Evolutionary conservation across 306 rosid genomes (phyloP).

Genomic region (Cercis canadensis): DNA sequence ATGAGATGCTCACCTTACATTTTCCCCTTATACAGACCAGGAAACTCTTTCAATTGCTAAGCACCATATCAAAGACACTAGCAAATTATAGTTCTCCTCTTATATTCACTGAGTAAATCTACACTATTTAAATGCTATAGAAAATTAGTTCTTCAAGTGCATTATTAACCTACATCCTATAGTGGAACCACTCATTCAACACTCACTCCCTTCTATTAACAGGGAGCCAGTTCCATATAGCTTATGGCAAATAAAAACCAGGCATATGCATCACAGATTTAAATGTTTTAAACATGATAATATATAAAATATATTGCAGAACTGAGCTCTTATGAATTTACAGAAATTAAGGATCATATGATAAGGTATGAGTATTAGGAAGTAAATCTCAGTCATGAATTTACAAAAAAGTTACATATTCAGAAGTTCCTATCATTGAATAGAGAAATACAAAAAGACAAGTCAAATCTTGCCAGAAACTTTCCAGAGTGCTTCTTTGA

Average conservation of each 20-base stretch:
- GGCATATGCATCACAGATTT: slow-evolving; percentile 5
- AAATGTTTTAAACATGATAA: neutral
- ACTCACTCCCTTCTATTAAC: slow-evolving; percentile 13
- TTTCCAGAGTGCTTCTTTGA: slow-evolving; percentile 72
- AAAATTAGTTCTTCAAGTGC: neutral
- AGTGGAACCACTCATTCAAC: neutral
- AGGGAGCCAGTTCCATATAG: neutral
- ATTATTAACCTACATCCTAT: neutral
- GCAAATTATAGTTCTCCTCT: no score
- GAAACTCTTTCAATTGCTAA: no score
- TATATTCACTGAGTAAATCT: no score
- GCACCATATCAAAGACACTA: no score
- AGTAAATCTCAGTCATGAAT: slow-evolving; percentile 29
- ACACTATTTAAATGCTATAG: neutral
- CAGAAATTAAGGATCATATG: slow-evolving; percentile 36
- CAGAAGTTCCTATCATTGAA: neutral
- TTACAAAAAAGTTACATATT: slow-evolving; percentile 22
- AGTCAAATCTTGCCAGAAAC: slow-evolving; percentile 48
- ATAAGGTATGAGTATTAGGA: slow-evolving; percentile 21
- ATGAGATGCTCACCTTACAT: no score
- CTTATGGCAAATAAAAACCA: slow-evolving; percentile 5
- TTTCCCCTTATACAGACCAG: no score
- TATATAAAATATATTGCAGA: slow-evolving; percentile 30
- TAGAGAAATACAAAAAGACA: slow-evolving; percentile 30
- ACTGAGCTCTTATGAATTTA: neutral